A percentile compares a stretch with the other conserved stretches of the same genome.
These are phyloP conservation scores for Xylaria sp. DNA, from an alignment of 2,329 filamentous ascomycete genomes.

Conservation along the genomic window DNA sequence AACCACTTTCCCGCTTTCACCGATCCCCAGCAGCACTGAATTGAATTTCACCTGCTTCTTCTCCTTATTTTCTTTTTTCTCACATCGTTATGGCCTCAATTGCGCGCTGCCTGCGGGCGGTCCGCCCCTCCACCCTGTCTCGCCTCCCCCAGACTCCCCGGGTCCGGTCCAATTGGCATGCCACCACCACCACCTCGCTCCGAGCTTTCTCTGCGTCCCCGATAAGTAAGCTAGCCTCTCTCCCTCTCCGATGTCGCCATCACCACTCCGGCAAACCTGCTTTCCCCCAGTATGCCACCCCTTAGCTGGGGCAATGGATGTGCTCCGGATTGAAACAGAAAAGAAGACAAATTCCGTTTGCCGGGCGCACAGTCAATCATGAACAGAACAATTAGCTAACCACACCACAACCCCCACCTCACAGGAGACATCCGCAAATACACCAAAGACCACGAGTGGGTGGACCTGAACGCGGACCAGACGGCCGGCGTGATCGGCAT, in stretches of 20 bases:
- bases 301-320: no score
- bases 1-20: conserved; percentile 11
- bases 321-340: no score
- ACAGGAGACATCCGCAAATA: conserved; percentile 80
- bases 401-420: neutral
- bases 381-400: conserved; percentile 4
- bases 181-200: conserved; percentile 51
- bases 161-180: conserved; percentile 52
- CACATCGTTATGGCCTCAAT: conserved; percentile 62
- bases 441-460: conserved; percentile 98
- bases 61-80: no score
- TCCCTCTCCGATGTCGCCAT: conserved; percentile 54
- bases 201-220: conserved; percentile 61
- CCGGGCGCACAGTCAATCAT: neutral
- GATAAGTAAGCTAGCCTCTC: conserved; percentile 52
- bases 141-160: conserved; percentile 52
- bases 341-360: no score
- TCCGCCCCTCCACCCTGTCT: conserved; percentile 60
- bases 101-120: conserved; percentile 64
- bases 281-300: neutral
- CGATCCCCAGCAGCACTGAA: conserved; percentile 4
- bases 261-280: conserved; percentile 32
- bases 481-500: conserved; percentile 87
- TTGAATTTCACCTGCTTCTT: neutral
- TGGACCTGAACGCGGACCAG: conserved; percentile 85